Evolutionary conservation across 257 asterid genomes (phyloP), one percentile per base, ranked within the genome.

Genomic region (Sherardia arvensis): DNA sequence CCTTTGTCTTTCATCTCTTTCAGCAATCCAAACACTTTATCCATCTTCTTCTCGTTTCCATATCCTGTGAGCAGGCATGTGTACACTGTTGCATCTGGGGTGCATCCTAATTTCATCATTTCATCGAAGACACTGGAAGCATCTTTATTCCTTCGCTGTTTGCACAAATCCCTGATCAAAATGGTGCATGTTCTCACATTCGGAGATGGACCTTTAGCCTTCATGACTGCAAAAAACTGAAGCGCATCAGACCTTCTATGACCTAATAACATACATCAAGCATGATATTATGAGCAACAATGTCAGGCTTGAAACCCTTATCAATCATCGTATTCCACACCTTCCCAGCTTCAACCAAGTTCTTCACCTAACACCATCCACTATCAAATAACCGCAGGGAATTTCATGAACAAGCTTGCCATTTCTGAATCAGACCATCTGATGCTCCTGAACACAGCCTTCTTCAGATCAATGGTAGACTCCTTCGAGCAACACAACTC

Each of bases 261-360:
- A 70, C 89, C 55, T 79, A 76, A 82, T 62, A 87, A 75, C 75
- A 92, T 71, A 96, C 96, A 69, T 84, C 90, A 48, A 92, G 78
- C 99, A 89, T 90, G 25, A 75, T 79, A 74, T 84, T 93, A 59
- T 93, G 97, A 21, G 95, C 90, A 68, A 90, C 77, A 30, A 79
- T 65, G 66, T 90, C 97, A 0, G 95, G 99, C 65, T 83, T 83
- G 66, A 90, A 74, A 1, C 96, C 95, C 20, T 76, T 68, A 45
- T 93, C 95, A 47, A 93, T 81, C 94, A 93, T 87, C 76, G 26
- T 66, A 79, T 92, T 92, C 99, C 99, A 89, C 3, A 78, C 71
- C 81, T 78, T 84, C 54, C 95, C 97, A 7, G 91, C 97, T 67
- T 87, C 97, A 77, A 84, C 70, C 80, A 92, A 69, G 76, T 93